These are phyloP conservation scores for Hymenoscyphus linearis DNA, from an alignment of 2,329 filamentous ascomycete species.

Conservation along the genomic window DNA sequence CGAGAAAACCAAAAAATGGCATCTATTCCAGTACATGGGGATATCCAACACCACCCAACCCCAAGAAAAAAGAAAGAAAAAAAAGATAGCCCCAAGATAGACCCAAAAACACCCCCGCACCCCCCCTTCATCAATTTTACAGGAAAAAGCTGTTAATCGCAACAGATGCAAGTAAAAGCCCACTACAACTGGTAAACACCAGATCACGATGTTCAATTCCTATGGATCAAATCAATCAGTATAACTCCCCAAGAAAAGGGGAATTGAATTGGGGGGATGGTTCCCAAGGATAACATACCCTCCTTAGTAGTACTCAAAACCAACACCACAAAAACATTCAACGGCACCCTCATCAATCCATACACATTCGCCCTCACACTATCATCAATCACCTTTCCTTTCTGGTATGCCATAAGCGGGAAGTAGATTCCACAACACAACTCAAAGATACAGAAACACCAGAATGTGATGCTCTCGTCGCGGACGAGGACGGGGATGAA, in stretches of 20 bases:
- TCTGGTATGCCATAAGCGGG: conserved; percentile 49
- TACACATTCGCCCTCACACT: conserved; percentile 48
- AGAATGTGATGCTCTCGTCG: conserved; percentile 43
- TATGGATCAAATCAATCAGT: not conserved
- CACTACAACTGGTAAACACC: conserved; percentile 5
- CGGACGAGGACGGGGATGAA: conserved; percentile 39
- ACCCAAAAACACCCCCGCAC: too few species aligned
- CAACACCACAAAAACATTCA: conserved; percentile 50
- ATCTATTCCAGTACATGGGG: too few species aligned
- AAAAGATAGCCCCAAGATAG: too few species aligned
- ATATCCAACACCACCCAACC: too few species aligned
- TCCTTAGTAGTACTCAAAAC: conserved; percentile 42
- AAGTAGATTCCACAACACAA: conserved; percentile 52
- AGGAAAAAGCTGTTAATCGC: not conserved
- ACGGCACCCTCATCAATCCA: conserved; percentile 49
- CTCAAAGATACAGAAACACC: conserved; percentile 53
- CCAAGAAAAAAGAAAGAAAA: too few species aligned
- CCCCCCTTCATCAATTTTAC: too few species aligned
- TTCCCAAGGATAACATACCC: conserved; percentile 30
- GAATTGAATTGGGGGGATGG: not conserved
- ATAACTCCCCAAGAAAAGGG: not conserved
- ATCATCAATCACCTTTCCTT: conserved; percentile 49
- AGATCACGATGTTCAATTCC: conserved; percentile 8
- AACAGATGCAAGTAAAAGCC: not conserved
- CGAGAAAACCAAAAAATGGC: too few species aligned